Percentiles rank a stretch among this genome's conserved stretches.
Evolutionary conservation across 1,284 basidiomycete genomes (phyloP).

Genomic region (Heterobasidion annosum): DNA sequence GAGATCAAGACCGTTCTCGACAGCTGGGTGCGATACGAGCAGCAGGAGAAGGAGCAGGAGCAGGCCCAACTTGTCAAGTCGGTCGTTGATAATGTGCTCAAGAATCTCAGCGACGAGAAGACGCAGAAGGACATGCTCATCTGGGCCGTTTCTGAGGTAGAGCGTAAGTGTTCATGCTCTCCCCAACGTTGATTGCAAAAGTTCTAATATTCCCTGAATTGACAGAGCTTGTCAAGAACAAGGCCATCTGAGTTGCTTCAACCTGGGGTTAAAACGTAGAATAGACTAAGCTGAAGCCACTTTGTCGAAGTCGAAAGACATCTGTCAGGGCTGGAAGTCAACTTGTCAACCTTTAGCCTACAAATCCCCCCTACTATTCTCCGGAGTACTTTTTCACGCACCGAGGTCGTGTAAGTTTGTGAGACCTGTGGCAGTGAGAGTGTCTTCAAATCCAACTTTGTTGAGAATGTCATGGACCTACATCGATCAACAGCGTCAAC

Average conservation of each 20-base stretch:
- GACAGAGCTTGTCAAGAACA: constrained; percentile 63
- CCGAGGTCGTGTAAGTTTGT: not conserved
- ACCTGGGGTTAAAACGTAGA: constrained; percentile 7
- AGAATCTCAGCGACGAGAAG: constrained; percentile 83
- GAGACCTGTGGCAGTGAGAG: not conserved
- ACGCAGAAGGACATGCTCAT: constrained; percentile 87
- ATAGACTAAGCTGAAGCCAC: constrained; percentile 6
- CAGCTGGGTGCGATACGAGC: constrained; percentile 97
- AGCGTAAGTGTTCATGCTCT: constrained; percentile 57
- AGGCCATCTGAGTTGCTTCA: constrained; percentile 42
- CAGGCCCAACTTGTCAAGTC: constrained; percentile 85
- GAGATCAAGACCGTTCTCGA: constrained; percentile 96
- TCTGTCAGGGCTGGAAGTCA: not conserved
- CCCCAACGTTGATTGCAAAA: not conserved
- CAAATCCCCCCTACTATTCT: no score
- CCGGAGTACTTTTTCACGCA: no score
- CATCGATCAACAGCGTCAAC: not conserved
- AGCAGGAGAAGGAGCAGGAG: constrained; percentile 93
- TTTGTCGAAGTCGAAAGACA: not conserved
- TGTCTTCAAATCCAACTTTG: no score
- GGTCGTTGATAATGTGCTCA: constrained; percentile 83
- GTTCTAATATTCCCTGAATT: constrained; percentile 7
- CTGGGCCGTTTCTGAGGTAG: constrained; percentile 84
- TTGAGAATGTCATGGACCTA: not conserved
- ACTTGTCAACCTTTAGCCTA: no score